Evolutionary conservation across 257 asterid species (phyloP).

Genomic region (Dorcoceras hygrometricum): DNA sequence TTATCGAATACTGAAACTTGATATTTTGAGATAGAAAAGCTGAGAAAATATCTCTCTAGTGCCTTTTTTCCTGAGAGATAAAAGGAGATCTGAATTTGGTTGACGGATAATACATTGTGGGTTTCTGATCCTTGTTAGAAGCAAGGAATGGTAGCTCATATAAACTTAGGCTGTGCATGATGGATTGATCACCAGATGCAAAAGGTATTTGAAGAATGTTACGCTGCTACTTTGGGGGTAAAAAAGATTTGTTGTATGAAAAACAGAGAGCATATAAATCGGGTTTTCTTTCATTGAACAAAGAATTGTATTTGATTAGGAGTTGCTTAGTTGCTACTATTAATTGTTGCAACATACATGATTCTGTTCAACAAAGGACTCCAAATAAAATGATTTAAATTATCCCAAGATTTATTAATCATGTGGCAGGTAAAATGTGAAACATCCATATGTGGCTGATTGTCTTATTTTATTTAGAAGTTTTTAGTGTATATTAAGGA

Average conservation of each 20-base stretch:
- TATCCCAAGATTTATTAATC: too few species aligned
- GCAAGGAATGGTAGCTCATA: too few species aligned
- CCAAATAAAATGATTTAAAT: too few species aligned
- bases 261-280: slow-evolving; percentile 2
- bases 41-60: not conserved
- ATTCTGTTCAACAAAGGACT: too few species aligned
- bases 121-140: too few species aligned
- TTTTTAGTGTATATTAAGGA: not conserved
- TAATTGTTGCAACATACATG: not conserved
- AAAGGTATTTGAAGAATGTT: not conserved
- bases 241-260: not conserved
- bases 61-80: not conserved
- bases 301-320: not conserved
- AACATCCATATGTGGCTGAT: too few species aligned
- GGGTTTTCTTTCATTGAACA: slow-evolving; percentile 3
- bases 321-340: not conserved
- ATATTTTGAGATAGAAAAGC: not conserved
- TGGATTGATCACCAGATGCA: not conserved
- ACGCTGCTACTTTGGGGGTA: not conserved
- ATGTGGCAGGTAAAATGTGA: too few species aligned
- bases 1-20: not conserved
- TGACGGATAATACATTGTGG: too few species aligned
- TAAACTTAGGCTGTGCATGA: too few species aligned
- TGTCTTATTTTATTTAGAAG: too few species aligned
- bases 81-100: too few species aligned